Evolutionary conservation across 2,329 filamentous ascomycete genomes (phyloP).

Genomic region (Geosmithia putterillii): DNA sequence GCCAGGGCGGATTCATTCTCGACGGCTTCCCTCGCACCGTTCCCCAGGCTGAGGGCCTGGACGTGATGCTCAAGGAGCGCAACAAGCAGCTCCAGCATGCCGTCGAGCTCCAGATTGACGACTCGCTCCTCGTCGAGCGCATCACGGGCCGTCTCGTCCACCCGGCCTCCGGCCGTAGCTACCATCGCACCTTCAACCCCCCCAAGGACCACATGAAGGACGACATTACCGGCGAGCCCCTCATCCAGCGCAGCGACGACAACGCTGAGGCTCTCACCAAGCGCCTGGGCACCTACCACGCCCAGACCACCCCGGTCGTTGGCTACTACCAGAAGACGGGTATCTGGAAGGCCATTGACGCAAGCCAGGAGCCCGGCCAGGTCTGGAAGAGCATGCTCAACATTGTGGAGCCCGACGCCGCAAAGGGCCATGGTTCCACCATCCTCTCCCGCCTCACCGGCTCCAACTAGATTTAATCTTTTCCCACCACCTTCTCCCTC

Average conservation of each 20-base stretch:
- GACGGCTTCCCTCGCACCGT: constrained; percentile 98
- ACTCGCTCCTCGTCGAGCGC: constrained; percentile 81
- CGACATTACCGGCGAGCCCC: constrained; percentile 89
- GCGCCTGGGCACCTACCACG: constrained; percentile 84
- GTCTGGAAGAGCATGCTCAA: constrained; percentile 90
- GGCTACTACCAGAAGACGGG: constrained; percentile 95
- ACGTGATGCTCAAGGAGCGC: constrained; percentile 73
- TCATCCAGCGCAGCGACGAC: constrained; percentile 94
- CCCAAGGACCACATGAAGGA: constrained; percentile 91
- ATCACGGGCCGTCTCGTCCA: constrained; percentile 95
- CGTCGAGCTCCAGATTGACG: constrained; percentile 93
- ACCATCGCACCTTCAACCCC: constrained; percentile 98
- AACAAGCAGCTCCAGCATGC: constrained; percentile 86
- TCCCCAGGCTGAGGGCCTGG: constrained; percentile 85
- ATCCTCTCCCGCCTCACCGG: constrained; percentile 24
- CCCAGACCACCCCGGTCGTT: constrained; percentile 85
- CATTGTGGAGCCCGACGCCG: constrained; percentile 56
- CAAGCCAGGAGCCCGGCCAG: constrained; percentile 86
- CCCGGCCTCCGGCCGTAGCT: constrained; percentile 89
- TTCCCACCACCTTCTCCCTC: not conserved
- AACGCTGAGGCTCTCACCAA: constrained; percentile 95
- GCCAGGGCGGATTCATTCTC: constrained; percentile 98
- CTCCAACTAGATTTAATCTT: constrained; percentile 11
- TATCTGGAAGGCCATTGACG: constrained; percentile 93
- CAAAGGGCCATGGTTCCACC: constrained; percentile 21